A percentile compares a stretch with the other conserved stretches of the same genome.
phyloP scores from a whole-genome alignment of 2,329 filamentous ascomycete genomes.

The Ophiocordyceps robertsii region DNA sequence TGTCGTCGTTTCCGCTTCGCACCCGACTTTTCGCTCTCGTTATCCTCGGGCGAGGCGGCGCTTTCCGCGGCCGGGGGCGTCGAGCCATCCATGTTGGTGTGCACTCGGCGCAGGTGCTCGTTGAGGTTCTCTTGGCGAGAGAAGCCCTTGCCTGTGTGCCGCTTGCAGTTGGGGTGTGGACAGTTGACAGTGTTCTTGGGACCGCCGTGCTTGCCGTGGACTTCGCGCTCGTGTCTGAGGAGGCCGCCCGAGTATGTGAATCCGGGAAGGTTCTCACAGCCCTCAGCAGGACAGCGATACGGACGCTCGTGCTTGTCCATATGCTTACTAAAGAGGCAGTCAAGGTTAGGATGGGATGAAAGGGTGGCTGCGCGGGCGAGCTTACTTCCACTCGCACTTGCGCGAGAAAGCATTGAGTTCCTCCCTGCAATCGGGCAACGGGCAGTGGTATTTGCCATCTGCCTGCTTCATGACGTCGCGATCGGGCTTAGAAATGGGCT shows the following conservation, averaged over 20 bases:
- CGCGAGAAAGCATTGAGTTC: slow-evolving; percentile 55
- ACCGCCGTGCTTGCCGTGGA: slow-evolving; percentile 80
- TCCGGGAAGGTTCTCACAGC: slow-evolving; percentile 81
- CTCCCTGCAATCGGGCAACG: slow-evolving; percentile 53
- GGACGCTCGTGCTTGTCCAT: slow-evolving; percentile 97
- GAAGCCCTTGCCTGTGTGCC: slow-evolving; percentile 78
- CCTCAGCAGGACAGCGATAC: slow-evolving; percentile 71
- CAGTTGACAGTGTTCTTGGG: slow-evolving; percentile 82
- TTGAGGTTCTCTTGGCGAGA: slow-evolving; percentile 88
- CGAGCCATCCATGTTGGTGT: slow-evolving; percentile 38
- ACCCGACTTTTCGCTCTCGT: slow-evolving; percentile 30
- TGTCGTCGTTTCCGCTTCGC: slow-evolving; percentile 33
- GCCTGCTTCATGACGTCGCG: slow-evolving; percentile 46
- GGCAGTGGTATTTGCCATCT: slow-evolving; percentile 68
- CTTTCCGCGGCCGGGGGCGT: slow-evolving; percentile 19
- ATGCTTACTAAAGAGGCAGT: slow-evolving; percentile 56
- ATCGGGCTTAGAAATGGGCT: slow-evolving; percentile 45
- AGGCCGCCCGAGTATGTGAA: slow-evolving; percentile 93
- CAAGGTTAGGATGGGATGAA: background rate
- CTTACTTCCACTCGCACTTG: slow-evolving; percentile 92
- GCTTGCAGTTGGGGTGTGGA: slow-evolving; percentile 76
- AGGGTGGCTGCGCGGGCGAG: background rate
- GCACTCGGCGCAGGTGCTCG: slow-evolving; percentile 85
- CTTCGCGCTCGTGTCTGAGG: slow-evolving; percentile 80
- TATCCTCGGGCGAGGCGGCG: slow-evolving; percentile 28